Evolutionary conservation across 1,284 basidiomycete genomes (phyloP), one percentile per base, ranked within the genome.

Genomic region (Thelephora terrestris): DNA sequence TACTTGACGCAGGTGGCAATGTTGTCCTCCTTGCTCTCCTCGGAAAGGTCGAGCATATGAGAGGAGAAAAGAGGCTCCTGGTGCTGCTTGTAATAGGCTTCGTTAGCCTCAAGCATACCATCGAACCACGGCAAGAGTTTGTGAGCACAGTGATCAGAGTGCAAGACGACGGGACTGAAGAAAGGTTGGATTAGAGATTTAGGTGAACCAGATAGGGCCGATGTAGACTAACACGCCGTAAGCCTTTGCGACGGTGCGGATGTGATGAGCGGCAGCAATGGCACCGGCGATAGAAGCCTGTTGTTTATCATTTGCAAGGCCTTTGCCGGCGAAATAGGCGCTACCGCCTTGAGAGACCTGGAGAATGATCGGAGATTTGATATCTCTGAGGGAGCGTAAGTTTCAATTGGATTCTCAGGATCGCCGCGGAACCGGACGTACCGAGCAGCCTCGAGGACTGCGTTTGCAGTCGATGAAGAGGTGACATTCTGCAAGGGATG

Each of bases 91-190:
- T 76, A 96, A 77, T 96, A 93, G 24, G 77, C 89, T 71, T 97
- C 90, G 67, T 99, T 87, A 51, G 95, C 95, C 48, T 83, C 86
- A 66, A 99, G 90, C 96, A 99, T 98, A 55, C 92, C 95, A 66
- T 99, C 96, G 71, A 98, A 97, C 96, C 96, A 99, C 14, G 88
- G 94, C 51, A 99, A 83, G 56, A 99, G 91, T 73, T 99, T 99
- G 67, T 96, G 77, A 45, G 96, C 96, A 65, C 96, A 99, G 75
- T 99, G 96, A 71, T 99, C 96, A 55, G 91, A 91, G 84, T 99
- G 96, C 64, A 99, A 76, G 55, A 99, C 80, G 61, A 99, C 96
- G 59, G 96, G 96, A 54, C 88, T 91, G 55, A 2, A 50, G n/a
- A 43, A 40, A 37, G 17, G 32, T 9, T 29, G 17, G 45, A 42